phyloP scores from a whole-genome alignment of 192 early-diverging fungal species.

The Podila epicladia region DNA sequence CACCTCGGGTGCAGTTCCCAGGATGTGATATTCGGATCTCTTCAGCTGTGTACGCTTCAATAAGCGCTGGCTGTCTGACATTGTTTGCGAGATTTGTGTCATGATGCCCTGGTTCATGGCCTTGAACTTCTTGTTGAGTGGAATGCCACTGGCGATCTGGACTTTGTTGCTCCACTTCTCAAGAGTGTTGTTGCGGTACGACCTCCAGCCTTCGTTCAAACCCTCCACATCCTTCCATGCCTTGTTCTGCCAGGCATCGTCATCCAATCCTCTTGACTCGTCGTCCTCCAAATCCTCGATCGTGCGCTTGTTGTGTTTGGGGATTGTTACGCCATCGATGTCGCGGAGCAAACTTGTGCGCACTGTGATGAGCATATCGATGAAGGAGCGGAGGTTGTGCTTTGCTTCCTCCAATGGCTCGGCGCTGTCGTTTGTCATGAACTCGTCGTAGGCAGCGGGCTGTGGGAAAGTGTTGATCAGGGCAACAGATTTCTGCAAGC shows the following conservation, averaged over 20 bases:
- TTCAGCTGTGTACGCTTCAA: slow-evolving; percentile 90
- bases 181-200: slow-evolving; percentile 85
- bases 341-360: slow-evolving; percentile 43
- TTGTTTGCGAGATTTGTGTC: slow-evolving; percentile 76
- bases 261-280: slow-evolving; percentile 52
- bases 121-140: slow-evolving; percentile 92
- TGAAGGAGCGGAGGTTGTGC: slow-evolving; percentile 46
- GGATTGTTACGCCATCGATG: slow-evolving; percentile 32
- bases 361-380: slow-evolving; percentile 53
- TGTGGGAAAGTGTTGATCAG: slow-evolving; percentile 66
- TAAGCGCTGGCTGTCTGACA: slow-evolving; percentile 78
- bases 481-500: slow-evolving; percentile 80
- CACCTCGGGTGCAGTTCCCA: slow-evolving; percentile 58
- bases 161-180: slow-evolving; percentile 97
- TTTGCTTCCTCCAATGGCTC: slow-evolving; percentile 41
- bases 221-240: slow-evolving; percentile 68
- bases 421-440: slow-evolving; percentile 36
- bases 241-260: slow-evolving; percentile 57
- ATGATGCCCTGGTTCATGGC: slow-evolving; percentile 89
- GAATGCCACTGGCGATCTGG: slow-evolving; percentile 72
- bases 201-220: slow-evolving; percentile 73
- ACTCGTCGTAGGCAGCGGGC: slow-evolving; percentile 15
- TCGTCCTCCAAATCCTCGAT: slow-evolving; percentile 53
- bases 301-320: slow-evolving; percentile 34
- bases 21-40: slow-evolving; percentile 72